Evolutionary conservation across 2,329 filamentous ascomycete species (phyloP), one percentile per base, ranked within the genome.

Genomic region (Epichloe uncinata): DNA sequence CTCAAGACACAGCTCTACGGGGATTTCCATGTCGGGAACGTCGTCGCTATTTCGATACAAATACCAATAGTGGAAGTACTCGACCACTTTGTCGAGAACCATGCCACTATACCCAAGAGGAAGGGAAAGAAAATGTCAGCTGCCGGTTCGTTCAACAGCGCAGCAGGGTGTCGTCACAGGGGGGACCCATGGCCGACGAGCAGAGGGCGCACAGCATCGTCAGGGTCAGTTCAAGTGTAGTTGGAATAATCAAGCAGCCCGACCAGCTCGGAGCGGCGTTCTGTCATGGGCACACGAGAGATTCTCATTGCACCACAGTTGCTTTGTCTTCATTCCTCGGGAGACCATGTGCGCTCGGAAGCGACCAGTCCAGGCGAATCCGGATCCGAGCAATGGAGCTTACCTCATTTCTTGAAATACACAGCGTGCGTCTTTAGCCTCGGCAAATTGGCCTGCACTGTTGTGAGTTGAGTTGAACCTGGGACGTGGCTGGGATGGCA

Each of bases 31-130:
- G 60, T 91, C 86, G 4, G 83, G 81, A 18, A 89, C 84, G 58
- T 88, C 81, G 57, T 83, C 81, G 56, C 73, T 73, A 56, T 87
- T 77, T 47, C 77, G 75, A 66, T 87, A 76, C 60, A 82, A 83
- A 66, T 88, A 82, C 71, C 85, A 85, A 70, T 89, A 90, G 63
- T 88, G 85, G 54, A 89, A 82, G 67, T 90, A 91, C 67, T 90
- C 84, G 64, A 82, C 85, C 34, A 90, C 81, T 63, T 87, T 88
- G 64, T 90, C 85, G 3, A 91, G 78, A 5, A 89, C 78, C 48
- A 83, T 71, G 55, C 80, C 83, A 66, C 84, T 89, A 63, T 57
- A 34, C 49, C 42, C n/a, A 6, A n/a, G 43, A 20, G 15, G 54
- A 45, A 50, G 48, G n/a, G n/a, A n/a, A 44, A 45, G n/a, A 41